These are phyloP conservation scores for Fusarium tanahbumbuense DNA, from an alignment of 2,329 filamentous ascomycete species.

Conservation along the genomic window DNA sequence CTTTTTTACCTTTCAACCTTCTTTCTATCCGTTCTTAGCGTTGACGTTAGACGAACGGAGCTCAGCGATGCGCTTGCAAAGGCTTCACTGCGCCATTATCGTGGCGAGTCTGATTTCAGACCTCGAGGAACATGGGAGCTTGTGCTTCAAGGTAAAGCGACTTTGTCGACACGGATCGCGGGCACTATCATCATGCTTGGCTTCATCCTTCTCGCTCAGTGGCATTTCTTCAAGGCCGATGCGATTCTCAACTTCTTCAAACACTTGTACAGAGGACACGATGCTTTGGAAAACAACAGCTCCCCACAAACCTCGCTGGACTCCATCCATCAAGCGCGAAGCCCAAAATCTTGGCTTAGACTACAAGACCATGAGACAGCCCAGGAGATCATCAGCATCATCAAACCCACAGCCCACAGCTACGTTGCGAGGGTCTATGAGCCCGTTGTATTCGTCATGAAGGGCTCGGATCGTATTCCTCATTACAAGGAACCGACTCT, in stretches of 20 bases:
- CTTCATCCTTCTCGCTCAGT: conserved; percentile 79
- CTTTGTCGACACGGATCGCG: conserved; percentile 78
- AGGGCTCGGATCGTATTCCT: conserved; percentile 73
- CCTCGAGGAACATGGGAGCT: conserved; percentile 64
- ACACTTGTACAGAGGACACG: conserved; percentile 40
- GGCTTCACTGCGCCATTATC: conserved; percentile 58
- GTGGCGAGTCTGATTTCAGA: conserved; percentile 41
- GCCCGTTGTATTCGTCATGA: conserved; percentile 77
- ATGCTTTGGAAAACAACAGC: conserved; percentile 41
- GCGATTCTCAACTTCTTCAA: conserved; percentile 52
- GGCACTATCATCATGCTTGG: conserved; percentile 79
- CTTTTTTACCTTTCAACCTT: conserved; percentile 84
- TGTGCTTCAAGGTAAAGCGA: conserved; percentile 71
- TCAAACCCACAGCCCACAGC: conserved; percentile 77
- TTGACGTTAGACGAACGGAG: conserved; percentile 81
- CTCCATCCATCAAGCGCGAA: conserved; percentile 78
- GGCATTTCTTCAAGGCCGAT: conserved; percentile 78
- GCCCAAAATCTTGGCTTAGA: conserved; percentile 80
- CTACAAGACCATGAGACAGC: conserved; percentile 84
- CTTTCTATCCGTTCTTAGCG: conserved; percentile 81
- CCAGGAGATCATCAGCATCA: conserved; percentile 78
- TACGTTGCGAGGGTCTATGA: conserved; percentile 81
- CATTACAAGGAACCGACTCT: conserved; percentile 54
- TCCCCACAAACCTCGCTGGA: conserved; percentile 57
- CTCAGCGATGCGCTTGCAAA: conserved; percentile 77